Evolutionary conservation across 129 eudicot genomes (phyloP), one percentile per base, ranked within the genome.

Genomic region (Saussurea involucrata): DNA sequence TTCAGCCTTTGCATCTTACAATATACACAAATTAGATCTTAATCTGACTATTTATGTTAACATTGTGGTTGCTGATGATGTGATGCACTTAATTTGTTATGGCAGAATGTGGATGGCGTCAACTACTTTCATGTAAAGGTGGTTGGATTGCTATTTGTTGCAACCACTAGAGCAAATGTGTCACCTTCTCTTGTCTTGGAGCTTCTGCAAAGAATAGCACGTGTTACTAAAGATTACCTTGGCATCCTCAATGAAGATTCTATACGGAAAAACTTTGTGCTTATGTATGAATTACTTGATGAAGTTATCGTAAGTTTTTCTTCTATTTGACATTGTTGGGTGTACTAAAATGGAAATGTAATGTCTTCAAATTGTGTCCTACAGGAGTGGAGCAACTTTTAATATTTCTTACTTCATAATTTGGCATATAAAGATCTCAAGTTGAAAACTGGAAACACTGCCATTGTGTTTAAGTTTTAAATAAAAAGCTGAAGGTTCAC

Each of bases 71-170:
- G 13, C 57, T 84, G 76, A 66, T 75, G 24, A 74, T 82, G 66
- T 65, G 20, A 32, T 55, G 53, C 72, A 22, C 68, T 34, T 65
- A 28, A 44, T 77, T 44, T 63, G 70, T 74, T 32, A 80, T 55
- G 31, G 60, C 61, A 94, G 98, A 94, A 94, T 49, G 90, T 94
- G 36, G 98, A 91, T 77, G 98, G 98, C n/a, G 97, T 94, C 58
- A 94, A 94, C 86, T 94, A 94, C 86, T 91, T 94, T 76, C 98
- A 94, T 82, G 96, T 91, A 74, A 94, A 94, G 86, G 92, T 94
- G 82, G 98, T 87, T 76, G 97, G 98, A 74, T 75, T 94, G 81
- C 87, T 94, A 44, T 94, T 94, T 87, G 98, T 89, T 80, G 98
- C 98, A 74, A 91, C 97, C 76, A 94, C 97, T 24, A 88, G 98